Evolutionary conservation across 805 yeast genomes (phyloP), one percentile per base, ranked within the genome.

Genomic region (Starmerella sirachaensis): DNA sequence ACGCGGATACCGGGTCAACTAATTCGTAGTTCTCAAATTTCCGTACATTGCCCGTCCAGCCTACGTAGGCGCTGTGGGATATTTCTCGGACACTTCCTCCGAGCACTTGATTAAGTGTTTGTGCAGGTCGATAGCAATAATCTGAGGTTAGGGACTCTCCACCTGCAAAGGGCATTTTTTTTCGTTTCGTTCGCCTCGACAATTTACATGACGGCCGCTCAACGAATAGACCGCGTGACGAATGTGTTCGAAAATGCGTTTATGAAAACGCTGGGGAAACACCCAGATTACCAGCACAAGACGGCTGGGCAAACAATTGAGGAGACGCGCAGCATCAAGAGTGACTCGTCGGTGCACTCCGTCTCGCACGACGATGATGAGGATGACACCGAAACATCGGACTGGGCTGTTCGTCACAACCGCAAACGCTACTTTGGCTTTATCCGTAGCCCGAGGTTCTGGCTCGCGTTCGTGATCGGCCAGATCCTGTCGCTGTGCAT

Each of bases 381-480:
- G 12, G 40, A 35, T 7, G 42, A 35, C 9, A 34, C 37, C 3
- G 34, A 12, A 10, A 12, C 29, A n/a, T 13, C 24, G 13, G 43
- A 42, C 18, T 42, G 46, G 46, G 43, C 41, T 13, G 43, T 39
- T 14, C 20, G 29, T 27, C 36, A 38, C 28, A 14, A 29, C 31
- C 33, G 38, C 24, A 38, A 37, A 21, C 45, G 52, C 20, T 52
- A 47, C 44, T 51, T 52, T 34, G 49, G 47, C 5, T 61, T 59
- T 33, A 31, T 64, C 19, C 29, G 53, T 14, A 54, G 63, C 24
- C 39, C 42, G 31, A 53, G 58, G 12, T 64, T 64, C 43, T 63
- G 65, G 65, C 48, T 63, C 37, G 64, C 63, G 22, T 54, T 65
- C 29, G 24, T 63, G 11, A 57, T 55, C 22, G 69, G 69, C 31